These are phyloP conservation scores for Xylariaceae sp. DNA, from an alignment of 2,329 filamentous ascomycete species.

Conservation along the genomic window DNA sequence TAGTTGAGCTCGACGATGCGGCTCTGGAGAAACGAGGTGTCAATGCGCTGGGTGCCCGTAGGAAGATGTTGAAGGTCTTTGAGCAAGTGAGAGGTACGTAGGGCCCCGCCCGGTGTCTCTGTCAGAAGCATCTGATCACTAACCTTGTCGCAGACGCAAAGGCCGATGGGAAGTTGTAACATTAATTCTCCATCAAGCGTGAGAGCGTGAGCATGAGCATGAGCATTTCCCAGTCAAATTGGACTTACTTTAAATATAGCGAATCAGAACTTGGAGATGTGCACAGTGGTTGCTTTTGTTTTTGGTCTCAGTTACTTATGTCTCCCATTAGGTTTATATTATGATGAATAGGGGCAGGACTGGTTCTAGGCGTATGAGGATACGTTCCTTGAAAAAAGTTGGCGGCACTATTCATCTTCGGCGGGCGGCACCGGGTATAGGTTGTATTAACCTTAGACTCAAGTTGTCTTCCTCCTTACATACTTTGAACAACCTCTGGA, in stretches of 20 bases:
- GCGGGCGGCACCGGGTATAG: no score
- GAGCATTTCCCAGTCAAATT: no score
- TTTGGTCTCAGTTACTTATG: not conserved
- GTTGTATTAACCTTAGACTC: no score
- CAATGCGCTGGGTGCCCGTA: constrained; percentile 86
- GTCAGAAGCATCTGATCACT: constrained; percentile 17
- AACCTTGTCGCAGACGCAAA: constrained; percentile 55
- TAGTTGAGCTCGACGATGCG: constrained; percentile 88
- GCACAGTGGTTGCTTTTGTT: no score
- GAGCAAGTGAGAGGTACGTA: constrained; percentile 77
- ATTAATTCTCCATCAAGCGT: not conserved
- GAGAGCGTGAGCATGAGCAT: not conserved
- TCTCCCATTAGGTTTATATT: not conserved
- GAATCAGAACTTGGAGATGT: no score
- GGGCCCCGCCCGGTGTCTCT: no score
- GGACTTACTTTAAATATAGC: no score
- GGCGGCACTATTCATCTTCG: no score
- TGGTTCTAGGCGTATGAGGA: no score
- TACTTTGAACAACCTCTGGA: no score
- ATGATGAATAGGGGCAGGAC: not conserved
- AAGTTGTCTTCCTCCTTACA: not conserved
- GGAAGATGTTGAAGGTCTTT: constrained; percentile 99
- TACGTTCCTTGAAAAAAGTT: no score
- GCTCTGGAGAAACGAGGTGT: constrained; percentile 89
- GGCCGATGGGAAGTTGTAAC: constrained; percentile 63